Evolutionary conservation across 1,284 basidiomycete genomes (phyloP), one percentile per base, ranked within the genome.

Genomic region (Somion occarium): DNA sequence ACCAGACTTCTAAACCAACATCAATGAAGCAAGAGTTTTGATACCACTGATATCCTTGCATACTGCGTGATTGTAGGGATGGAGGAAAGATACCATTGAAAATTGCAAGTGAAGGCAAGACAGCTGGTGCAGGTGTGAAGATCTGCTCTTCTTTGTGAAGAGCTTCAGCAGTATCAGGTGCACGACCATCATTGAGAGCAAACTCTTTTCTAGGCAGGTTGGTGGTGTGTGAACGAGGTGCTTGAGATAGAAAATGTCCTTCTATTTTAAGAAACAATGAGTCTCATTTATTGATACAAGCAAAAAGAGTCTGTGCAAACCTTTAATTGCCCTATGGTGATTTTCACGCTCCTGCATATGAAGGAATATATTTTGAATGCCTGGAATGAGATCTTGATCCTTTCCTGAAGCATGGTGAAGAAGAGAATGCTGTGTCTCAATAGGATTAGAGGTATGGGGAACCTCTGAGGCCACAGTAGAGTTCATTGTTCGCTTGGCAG

Each of bases 361-460:
- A 15, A 34, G 30, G 15, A 34, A 34, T 34, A 34, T 34, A 7
- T 34, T 34, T 15, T 34, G 7, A 34, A 34, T 34, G 7, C 30
- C 30, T 7, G 30, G 30, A 26, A 45, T 25, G 19, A 20, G 15
- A 15, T 50, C 48, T 11, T 44, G 48, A 20, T 44, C 20, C 19
- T 24, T 56, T 12, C 59, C 59, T 18, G 48, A 44, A n/a, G 58
- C 56, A 52, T 62, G 57, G 49, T 59, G 60, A 24, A 61, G 53
- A n/a, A n/a, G n/a, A n/a, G n/a, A n/a, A n/a, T n/a, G n/a, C n/a
- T n/a, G n/a, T n/a, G n/a, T n/a, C n/a, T n/a, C n/a, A n/a, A n/a
- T n/a, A n/a, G n/a, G n/a, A n/a, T n/a, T n/a, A n/a, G n/a, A n/a
- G n/a, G n/a, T n/a, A n/a, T n/a, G n/a, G n/a, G n/a, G n/a, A n/a